Base-by-base conservation (phyloP, 768 basidiomycete species). In the Russula olivacea region DNA sequence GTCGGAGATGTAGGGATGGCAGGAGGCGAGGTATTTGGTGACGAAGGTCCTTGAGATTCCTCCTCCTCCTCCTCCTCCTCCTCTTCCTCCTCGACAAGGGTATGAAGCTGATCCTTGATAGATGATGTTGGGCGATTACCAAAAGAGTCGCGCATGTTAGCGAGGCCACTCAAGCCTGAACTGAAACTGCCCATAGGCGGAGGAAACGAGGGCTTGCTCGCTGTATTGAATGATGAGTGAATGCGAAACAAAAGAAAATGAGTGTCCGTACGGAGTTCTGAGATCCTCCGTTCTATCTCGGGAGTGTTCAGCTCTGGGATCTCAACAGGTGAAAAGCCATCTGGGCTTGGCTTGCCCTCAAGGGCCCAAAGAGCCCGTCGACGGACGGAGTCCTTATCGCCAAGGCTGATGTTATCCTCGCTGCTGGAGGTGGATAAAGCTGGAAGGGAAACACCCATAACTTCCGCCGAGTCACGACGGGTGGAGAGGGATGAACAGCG, bases 401-500 rank as follows among this genome's bases (percentile, higher is more conserved):
- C 86, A 28, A 86, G 69, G 66, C 83, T 86, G 69, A 88, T 75
- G 68, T 84, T 84, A 71, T 88, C 85, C 36, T 91, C 86, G 1
- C 84, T 78, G 30, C 77, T 76, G 2, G 83, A 81, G 10, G 80
- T 69, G 6, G 85, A 83, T 28, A 91, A 79, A 64, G 86, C 83
- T 14, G 88, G 85, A 43, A 89, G 76, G 25, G 87, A 75, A 14
- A 91, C 82, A 30, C 91, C 91, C 89, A 96, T 94, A 70, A 96
- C 77, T 69, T 95, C 93, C 19, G 91, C 88, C 21, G 91, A 93
- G 76, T 96, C 93, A 67, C 81, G 82, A 64, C 92, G 86, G 45
- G 93, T 95, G 11, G 93, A 92, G 30, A 96, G 91, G 28, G 90
- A 92, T 1, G 92, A 93, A 47, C 84, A 83, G 53, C 93, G 89